phyloP scores from a whole-genome alignment of 2,329 filamentous ascomycete species.

The Trichoderma asperellum region DNA sequence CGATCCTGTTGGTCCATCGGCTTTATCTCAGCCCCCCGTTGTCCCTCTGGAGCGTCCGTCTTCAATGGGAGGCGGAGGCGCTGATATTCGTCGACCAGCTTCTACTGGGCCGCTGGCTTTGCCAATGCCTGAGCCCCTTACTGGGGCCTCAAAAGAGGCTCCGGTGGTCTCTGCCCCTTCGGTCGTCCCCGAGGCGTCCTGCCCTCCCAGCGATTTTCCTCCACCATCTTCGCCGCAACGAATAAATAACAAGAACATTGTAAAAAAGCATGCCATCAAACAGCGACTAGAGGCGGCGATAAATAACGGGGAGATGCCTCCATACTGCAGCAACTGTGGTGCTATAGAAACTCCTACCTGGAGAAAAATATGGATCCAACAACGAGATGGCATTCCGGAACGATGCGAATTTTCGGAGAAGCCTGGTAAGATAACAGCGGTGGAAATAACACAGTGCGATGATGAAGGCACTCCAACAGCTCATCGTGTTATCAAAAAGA shows the following conservation, averaged over 20 bases:
- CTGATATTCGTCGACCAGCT: slow-evolving; percentile 46
- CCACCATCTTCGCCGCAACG: slow-evolving; percentile 50
- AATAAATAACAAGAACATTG: slow-evolving; percentile 66
- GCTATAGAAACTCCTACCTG: slow-evolving; percentile 95
- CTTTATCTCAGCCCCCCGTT: slow-evolving; percentile 41
- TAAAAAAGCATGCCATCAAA: slow-evolving; percentile 65
- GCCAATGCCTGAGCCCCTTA: slow-evolving; percentile 44
- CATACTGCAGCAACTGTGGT: slow-evolving; percentile 90
- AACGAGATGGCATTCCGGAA: slow-evolving; percentile 69
- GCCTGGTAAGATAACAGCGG: slow-evolving; percentile 73
- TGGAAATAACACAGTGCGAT: slow-evolving; percentile 68
- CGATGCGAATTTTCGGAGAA: slow-evolving; percentile 71
- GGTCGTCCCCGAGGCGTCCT: slow-evolving; percentile 45
- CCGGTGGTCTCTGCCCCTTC: not conserved
- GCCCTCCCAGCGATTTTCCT: slow-evolving; percentile 50
- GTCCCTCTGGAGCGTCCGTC: slow-evolving; percentile 31
- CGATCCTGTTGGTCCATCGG: slow-evolving; percentile 53
- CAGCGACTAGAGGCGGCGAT: slow-evolving; percentile 67
- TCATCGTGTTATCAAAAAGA: slow-evolving; percentile 81
- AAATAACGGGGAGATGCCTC: slow-evolving; percentile 79
- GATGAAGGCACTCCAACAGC: slow-evolving; percentile 63
- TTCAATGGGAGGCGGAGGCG: slow-evolving; percentile 45
- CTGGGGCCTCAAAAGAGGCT: slow-evolving; percentile 23
- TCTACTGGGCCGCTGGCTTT: slow-evolving; percentile 42
- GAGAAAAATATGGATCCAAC: slow-evolving; percentile 88